Conservation (phyloP, 2,329 filamentous ascomycete species). For the Endothia cerciana region DNA sequence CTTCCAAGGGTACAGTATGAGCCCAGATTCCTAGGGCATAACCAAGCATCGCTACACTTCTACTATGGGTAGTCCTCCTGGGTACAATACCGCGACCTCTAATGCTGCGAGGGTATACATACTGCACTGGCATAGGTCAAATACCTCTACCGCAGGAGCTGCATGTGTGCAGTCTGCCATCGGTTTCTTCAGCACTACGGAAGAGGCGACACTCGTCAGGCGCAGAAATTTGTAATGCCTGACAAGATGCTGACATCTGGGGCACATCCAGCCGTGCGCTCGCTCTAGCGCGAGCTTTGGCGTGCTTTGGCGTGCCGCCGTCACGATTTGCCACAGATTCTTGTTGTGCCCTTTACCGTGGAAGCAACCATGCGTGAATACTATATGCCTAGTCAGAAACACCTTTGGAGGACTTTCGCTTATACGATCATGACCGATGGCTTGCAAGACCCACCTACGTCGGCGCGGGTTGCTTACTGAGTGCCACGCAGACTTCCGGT, state of each 20-base stretch:
- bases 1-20: too few species aligned
- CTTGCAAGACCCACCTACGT: neutral
- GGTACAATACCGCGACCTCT: too few species aligned
- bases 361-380: neutral
- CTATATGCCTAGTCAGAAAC: neutral
- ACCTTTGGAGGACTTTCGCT: neutral
- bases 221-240: conserved; percentile 7
- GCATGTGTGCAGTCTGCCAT: neutral
- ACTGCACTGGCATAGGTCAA: too few species aligned
- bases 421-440: neutral
- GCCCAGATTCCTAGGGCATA: too few species aligned
- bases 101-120: too few species aligned
- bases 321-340: neutral
- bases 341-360: neutral
- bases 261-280: too few species aligned
- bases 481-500: neutral
- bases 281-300: neutral
- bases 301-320: neutral
- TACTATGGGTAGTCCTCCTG: too few species aligned
- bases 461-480: neutral
- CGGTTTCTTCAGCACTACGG: neutral
- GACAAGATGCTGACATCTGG: conserved; percentile 20
- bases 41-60: too few species aligned
- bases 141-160: neutral
- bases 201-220: neutral